Evolutionary conservation across 495 filamentous ascomycete species (phyloP), one percentile per base, ranked within the genome.

Genomic region (Penicillium desertorum): DNA sequence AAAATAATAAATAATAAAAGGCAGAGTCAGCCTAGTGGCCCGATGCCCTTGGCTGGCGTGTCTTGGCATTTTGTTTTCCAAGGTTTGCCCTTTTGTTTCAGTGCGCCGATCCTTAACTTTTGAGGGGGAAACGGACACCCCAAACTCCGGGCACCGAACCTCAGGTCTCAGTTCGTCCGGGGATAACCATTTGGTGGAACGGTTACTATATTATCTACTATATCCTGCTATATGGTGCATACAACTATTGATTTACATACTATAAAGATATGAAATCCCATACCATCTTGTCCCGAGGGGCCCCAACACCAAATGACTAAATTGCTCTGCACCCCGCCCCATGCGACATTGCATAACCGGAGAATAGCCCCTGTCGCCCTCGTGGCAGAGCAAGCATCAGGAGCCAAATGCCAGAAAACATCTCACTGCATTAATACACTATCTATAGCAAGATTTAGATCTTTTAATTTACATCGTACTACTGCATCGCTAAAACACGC

Each of bases 91-190:
- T 27, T 43, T 34, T 41, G 53, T 47, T 55, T 55, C 53, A 37
- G 22, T 7, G 10, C 23, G 53, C 53, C 36, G 53, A 55, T 55
- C 53, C 20, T 55, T 47, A 5, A 47, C 53, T 14, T 2, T 39
- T 46, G 32, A 11, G 30, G 30, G 10, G 30, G 30, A 10, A 10
- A 34, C 30, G 44, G 53, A 55, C 47, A 44, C 36, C 25, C 16
- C 14, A 20, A 36, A 32, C 27, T 41, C 51, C 25, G 6, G 51
- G 51, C 19, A 39, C 48, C 34, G 36, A 51, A 10, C 19, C 25
- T 43, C 22, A 52, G 43, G 52, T 39, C 53, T 41, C 44, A 5
- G 53, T 55, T 55, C 53, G 53, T 47, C 43, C 11, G 43, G 53
- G 34, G 43, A 14, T 30, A n/a, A 9, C 14, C 14, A 37, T 7